phyloP scores from a whole-genome alignment of 2,329 filamentous ascomycete genomes.

The Cytospora mali region DNA sequence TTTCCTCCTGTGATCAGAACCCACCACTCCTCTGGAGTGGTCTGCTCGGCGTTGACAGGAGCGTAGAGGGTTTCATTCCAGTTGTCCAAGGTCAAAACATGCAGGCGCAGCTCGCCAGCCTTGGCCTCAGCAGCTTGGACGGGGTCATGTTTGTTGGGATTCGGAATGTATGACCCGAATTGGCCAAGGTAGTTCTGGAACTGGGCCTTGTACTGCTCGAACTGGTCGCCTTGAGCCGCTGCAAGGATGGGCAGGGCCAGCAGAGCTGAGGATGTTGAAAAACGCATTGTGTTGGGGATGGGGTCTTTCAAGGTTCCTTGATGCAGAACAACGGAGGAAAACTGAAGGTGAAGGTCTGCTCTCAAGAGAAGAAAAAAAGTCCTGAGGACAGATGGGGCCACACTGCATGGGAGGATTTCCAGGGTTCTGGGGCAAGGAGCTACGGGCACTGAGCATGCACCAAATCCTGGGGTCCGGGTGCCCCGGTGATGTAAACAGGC shows the following conservation, averaged over 20 bases:
- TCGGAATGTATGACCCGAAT: constrained; percentile 55
- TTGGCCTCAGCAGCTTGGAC: constrained; percentile 52
- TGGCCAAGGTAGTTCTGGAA: constrained; percentile 67
- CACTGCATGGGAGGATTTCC: constrained; percentile 17
- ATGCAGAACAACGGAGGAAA: constrained; percentile 13
- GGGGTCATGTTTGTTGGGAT: constrained; percentile 36
- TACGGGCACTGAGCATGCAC: constrained; percentile 20
- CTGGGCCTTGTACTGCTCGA: constrained; percentile 63
- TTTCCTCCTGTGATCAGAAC: constrained; percentile 75
- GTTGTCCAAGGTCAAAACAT: constrained; percentile 66
- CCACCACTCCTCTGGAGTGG: constrained; percentile 74
- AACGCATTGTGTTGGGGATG: constrained; percentile 54
- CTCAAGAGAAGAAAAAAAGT: constrained; percentile 14
- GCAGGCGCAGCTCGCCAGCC: constrained; percentile 54
- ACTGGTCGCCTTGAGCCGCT: constrained; percentile 52
- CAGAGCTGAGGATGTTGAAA: constrained; percentile 53
- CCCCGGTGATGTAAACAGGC: constrained; percentile 14
- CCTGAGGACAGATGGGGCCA: constrained; percentile 17
- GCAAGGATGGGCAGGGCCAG: constrained; percentile 60
- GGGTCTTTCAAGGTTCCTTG: background rate
- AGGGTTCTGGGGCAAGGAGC: constrained; percentile 24
- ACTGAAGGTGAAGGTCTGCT: background rate
- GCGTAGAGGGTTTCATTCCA: constrained; percentile 70
- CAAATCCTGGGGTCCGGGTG: constrained; percentile 16
- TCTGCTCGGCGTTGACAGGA: constrained; percentile 60